phyloP scores from a whole-genome alignment of 148 eudicot species.

The Cornus kousa region DNA sequence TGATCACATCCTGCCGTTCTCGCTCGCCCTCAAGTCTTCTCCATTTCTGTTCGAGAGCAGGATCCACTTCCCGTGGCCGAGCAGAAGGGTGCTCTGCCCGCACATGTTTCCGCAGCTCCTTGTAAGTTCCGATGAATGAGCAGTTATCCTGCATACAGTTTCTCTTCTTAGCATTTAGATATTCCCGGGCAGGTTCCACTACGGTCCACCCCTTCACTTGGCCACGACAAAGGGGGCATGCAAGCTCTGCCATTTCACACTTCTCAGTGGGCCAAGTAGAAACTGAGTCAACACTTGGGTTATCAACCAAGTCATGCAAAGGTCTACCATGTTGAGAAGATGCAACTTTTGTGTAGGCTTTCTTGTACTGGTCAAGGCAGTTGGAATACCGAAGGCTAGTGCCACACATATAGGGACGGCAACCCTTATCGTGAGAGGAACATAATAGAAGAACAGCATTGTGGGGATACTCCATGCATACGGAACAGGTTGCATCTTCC shows the following conservation, averaged over 20 bases:
- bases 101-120: constrained; percentile 56
- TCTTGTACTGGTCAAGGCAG: constrained; percentile 68
- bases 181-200: constrained; percentile 55
- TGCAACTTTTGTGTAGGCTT: constrained; percentile 47
- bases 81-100: constrained; percentile 54
- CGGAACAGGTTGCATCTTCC: constrained; percentile 63
- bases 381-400: constrained; percentile 63
- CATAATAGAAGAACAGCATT: constrained; percentile 69
- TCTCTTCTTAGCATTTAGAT: constrained; percentile 47
- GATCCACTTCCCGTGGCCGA: constrained; percentile 62
- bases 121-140: constrained; percentile 46
- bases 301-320: constrained; percentile 15
- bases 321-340: constrained; percentile 12
- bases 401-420: constrained; percentile 76
- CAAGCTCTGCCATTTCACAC: constrained; percentile 40
- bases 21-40: constrained; percentile 48
- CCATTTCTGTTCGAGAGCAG: constrained; percentile 58
- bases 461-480: constrained; percentile 73
- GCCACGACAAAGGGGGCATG: constrained; percentile 69
- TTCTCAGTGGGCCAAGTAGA: constrained; percentile 28
- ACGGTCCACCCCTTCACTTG: constrained; percentile 73
- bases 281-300: constrained; percentile 10
- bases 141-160: constrained; percentile 59
- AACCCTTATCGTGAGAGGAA: constrained; percentile 65
- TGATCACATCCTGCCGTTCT: constrained; percentile 54